Conservation (phyloP, 2,329 filamentous ascomycete genomes). For the Claviceps fusiformis region DNA sequence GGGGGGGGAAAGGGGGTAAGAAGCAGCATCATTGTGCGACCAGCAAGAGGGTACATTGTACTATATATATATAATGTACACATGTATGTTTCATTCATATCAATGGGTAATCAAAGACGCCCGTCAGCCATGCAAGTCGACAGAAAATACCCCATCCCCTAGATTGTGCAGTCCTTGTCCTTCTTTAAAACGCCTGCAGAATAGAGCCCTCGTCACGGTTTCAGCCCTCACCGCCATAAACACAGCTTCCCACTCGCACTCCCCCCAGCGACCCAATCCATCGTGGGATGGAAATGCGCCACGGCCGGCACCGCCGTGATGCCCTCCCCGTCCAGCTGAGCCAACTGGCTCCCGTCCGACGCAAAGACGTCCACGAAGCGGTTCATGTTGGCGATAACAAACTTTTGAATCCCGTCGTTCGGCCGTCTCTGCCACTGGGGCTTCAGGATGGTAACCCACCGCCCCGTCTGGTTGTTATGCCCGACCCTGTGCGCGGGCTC, state of each 20-base stretch:
- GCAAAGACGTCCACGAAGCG: constrained; percentile 88
- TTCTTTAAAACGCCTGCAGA: neutral
- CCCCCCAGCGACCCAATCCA: constrained; percentile 85
- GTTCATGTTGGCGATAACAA: constrained; percentile 95
- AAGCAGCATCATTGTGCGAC: no score
- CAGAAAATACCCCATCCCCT: neutral
- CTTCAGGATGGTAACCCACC: constrained; percentile 77
- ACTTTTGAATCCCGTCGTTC: constrained; percentile 66
- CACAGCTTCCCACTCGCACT: constrained; percentile 87
- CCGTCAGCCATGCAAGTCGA: neutral
- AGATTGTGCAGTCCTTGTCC: no score
- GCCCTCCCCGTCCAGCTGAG: constrained; percentile 73
- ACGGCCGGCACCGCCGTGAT: constrained; percentile 93
- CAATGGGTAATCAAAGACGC: neutral
- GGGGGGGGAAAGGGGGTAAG: no score
- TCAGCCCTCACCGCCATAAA: constrained; percentile 56
- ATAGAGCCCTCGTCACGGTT: neutral
- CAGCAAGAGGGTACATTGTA: no score
- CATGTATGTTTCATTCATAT: no score
- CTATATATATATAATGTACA: no score
- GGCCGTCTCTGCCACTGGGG: constrained; percentile 81
- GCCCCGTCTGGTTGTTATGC: constrained; percentile 92
- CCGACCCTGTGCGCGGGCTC: constrained; percentile 53
- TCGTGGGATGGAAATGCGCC: constrained; percentile 73
- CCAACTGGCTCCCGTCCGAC: constrained; percentile 70